A percentile compares a stretch with the other conserved stretches of the same genome.
phyloP scores from a whole-genome alignment of 1,284 basidiomycete genomes.

The Austropuccinia psidii region DNA sequence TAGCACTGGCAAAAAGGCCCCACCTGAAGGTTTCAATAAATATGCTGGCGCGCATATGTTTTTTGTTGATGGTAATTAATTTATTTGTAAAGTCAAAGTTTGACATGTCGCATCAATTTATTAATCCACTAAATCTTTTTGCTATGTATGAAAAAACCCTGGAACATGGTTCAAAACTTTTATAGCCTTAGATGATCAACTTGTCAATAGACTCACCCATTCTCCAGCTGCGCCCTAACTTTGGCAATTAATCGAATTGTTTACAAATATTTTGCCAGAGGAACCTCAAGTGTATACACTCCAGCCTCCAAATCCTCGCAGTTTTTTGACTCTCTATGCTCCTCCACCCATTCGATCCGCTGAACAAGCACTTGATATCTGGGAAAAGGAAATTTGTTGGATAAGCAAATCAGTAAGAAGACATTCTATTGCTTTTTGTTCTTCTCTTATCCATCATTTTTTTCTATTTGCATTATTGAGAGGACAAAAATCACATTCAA shows the following conservation, averaged over 20 bases:
- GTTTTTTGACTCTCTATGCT: constrained; percentile 76
- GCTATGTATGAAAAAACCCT: background rate
- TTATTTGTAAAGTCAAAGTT: constrained; percentile 20
- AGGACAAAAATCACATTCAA: background rate
- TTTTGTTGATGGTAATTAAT: constrained; percentile 72
- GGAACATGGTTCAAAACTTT: background rate
- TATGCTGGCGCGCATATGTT: constrained; percentile 87
- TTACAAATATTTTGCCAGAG: constrained; percentile 42
- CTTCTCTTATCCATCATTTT: background rate
- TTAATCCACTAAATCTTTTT: background rate
- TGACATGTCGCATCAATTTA: too few relatives aligned
- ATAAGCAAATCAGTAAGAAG: constrained; percentile 47
- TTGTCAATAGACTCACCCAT: constrained; percentile 19
- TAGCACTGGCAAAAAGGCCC: background rate
- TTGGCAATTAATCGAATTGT: constrained; percentile 25
- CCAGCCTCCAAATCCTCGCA: constrained; percentile 58
- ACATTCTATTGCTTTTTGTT: background rate
- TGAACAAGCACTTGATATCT: constrained; percentile 57
- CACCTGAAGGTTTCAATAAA: constrained; percentile 49
- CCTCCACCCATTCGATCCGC: constrained; percentile 59
- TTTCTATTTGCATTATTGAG: background rate
- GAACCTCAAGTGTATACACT: constrained; percentile 77
- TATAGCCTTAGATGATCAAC: constrained; percentile 30
- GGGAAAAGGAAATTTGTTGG: constrained; percentile 76
- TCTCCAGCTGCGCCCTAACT: constrained; percentile 28